Evolutionary conservation across 2,329 filamentous ascomycete species (phyloP), one percentile per base, ranked within the genome.

Genomic region (Ustilaginoidea virens): DNA sequence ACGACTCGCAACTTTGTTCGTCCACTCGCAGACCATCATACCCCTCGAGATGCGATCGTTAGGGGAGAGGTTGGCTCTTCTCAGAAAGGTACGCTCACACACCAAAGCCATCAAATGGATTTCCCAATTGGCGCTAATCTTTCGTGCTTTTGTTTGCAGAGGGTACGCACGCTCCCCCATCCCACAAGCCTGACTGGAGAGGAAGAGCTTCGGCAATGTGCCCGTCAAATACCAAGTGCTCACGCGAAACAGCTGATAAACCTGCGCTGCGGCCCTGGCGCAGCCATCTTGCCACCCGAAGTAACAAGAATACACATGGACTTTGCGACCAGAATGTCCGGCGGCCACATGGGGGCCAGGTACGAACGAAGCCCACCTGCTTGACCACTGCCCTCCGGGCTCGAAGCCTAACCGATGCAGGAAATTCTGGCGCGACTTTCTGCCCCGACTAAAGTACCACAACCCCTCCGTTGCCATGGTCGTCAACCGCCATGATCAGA

Each of bases 381-480:
- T n/a, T n/a, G n/a, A n/a, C n/a, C n/a, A n/a, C n/a, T n/a, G n/a
- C n/a, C n/a, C n/a, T n/a, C n/a, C n/a, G n/a, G n/a, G n/a, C 22
- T 34, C 53, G 51, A 21, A 13, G 11, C 15, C n/a, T 7, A 20
- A 29, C 19, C 17, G 9, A n/a, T 14, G 34, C 39, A 92, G 86
- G 46, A 82, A 82, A 60, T 94, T 98, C 67, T 93, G 83, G 81
- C 73, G 69, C 38, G 63, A 75, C 35, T 78, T 74, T 49, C 74
- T 96, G 27, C 81, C 82, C 14, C 73, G 82, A 33, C 64, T 98
- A 40, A 94, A 98, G 65, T 98, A 76, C 60, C 79, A 92, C 65
- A 98, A 98, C 52, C 90, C 90, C 1, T 59, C 73, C 9, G 54
- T 94, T 25, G 72, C 78, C 24, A 92, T 96, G 68, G 74, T 80